Evolutionary conservation across 106 monocot genomes (phyloP).

Genomic region (Narthecium ossifragum): DNA sequence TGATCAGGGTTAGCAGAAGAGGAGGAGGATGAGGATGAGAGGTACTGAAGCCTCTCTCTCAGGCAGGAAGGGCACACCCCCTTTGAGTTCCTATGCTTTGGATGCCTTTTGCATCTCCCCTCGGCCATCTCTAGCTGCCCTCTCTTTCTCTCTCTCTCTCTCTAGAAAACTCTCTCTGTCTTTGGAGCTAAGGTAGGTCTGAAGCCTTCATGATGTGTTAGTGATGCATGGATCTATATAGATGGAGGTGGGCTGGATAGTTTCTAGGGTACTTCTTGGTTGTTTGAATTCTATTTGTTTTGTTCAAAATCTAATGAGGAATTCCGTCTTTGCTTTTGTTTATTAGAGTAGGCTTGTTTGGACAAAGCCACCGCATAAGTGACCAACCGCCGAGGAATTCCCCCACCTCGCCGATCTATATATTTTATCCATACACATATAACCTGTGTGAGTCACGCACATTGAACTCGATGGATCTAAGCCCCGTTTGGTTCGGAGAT

Average conservation of each 20-base stretch:
- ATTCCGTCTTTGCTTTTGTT: no score
- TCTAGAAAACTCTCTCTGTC: neutral
- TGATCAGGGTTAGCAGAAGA: neutral
- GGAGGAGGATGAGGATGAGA: neutral
- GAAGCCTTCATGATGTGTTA: neutral
- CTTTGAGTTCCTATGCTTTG: neutral
- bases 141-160: constrained; percentile 9
- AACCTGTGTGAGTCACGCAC: no score
- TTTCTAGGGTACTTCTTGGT: constrained; percentile 1
- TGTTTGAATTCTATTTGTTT: no score
- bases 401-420: no score
- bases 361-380: no score
- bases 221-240: neutral
- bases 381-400: no score
- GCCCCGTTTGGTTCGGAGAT: no score
- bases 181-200: no score
- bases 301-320: no score
- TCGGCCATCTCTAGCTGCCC: neutral
- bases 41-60: neutral
- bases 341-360: no score
- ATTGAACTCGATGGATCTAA: no score
- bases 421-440: no score
- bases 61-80: constrained; percentile 10
- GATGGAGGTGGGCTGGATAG: neutral
- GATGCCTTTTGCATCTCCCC: constrained; percentile 1